phyloP scores from a whole-genome alignment of 345 rosid species.

The Angophora floribunda region DNA sequence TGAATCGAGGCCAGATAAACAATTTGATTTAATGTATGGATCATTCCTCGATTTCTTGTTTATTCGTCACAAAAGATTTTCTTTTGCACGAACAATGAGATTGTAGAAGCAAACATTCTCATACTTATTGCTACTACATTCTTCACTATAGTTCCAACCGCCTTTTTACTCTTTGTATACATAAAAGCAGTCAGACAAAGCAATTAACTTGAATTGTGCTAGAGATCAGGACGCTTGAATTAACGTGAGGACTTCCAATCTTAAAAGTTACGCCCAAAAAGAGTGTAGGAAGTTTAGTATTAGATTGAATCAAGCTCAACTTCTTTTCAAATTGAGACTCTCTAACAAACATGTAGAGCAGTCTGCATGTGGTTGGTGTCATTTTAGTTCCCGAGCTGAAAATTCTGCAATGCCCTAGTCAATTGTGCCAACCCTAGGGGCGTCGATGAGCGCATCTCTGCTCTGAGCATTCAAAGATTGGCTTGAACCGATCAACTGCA shows the following conservation, averaged over 20 bases:
- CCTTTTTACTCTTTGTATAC: neutral
- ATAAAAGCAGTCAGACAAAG: neutral
- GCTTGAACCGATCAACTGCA: neutral
- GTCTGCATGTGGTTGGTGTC: neutral
- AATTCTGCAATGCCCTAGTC: neutral
- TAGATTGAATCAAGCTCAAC: neutral
- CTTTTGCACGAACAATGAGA: neutral
- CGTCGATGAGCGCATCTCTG: neutral
- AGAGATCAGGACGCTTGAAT: neutral
- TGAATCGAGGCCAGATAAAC: neutral
- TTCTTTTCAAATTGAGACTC: neutral
- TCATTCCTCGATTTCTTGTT: neutral
- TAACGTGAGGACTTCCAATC: neutral
- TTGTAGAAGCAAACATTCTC: neutral
- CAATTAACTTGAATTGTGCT: neutral
- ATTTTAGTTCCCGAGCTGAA: neutral
- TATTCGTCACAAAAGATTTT: neutral
- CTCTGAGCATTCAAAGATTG: neutral
- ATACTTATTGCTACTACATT: neutral
- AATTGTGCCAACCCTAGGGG: neutral
- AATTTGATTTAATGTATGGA: neutral
- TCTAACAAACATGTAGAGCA: neutral
- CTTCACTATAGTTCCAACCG: neutral
- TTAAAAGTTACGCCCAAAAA: neutral
- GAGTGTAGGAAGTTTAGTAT: neutral